phyloP scores from a whole-genome alignment of 768 basidiomycete species.

The Mycena polygramma region DNA sequence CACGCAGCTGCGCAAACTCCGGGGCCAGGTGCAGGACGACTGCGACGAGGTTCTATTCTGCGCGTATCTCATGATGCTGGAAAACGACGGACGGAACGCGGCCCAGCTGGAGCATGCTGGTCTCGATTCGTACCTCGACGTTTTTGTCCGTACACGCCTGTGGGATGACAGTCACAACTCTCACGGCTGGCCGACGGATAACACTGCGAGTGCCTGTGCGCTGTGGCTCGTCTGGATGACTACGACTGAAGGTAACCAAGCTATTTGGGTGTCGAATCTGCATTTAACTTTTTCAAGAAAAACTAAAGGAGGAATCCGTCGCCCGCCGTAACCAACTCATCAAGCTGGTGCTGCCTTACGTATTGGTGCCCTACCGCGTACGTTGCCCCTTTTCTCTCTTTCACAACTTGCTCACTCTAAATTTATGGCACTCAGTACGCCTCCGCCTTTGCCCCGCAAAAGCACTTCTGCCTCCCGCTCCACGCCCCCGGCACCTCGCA shows the following conservation, averaged over 20 bases:
- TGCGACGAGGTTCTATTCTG: conserved; percentile 56
- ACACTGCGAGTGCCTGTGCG: conserved; percentile 60
- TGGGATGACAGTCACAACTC: conserved; percentile 51
- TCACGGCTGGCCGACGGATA: conserved; percentile 73
- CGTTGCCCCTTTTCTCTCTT: conserved; percentile 16
- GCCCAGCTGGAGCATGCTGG: conserved; percentile 67
- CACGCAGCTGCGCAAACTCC: conserved; percentile 55
- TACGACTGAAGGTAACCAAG: conserved; percentile 57
- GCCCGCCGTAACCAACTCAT: conserved; percentile 47
- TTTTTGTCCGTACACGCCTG: conserved; percentile 60
- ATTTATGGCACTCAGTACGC: conserved; percentile 58
- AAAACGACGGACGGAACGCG: conserved; percentile 78
- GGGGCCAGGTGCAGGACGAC: conserved; percentile 51
- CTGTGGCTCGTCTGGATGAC: conserved; percentile 78
- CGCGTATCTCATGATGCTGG: conserved; percentile 68
- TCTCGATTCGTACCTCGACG: conserved; percentile 59
- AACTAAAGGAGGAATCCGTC: conserved; percentile 45
- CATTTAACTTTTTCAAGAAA: conserved; percentile 37
- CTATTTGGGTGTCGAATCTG: too few relatives aligned
- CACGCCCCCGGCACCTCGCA: conserved; percentile 35
- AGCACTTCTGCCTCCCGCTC: conserved; percentile 70
- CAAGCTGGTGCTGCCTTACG: conserved; percentile 55
- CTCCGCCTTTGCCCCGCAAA: conserved; percentile 69
- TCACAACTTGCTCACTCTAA: conserved; percentile 18
- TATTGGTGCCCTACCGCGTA: conserved; percentile 66